These are phyloP conservation scores for Blastomyces parvus DNA, from an alignment of 2,329 filamentous ascomycete species.

Conservation along the genomic window DNA sequence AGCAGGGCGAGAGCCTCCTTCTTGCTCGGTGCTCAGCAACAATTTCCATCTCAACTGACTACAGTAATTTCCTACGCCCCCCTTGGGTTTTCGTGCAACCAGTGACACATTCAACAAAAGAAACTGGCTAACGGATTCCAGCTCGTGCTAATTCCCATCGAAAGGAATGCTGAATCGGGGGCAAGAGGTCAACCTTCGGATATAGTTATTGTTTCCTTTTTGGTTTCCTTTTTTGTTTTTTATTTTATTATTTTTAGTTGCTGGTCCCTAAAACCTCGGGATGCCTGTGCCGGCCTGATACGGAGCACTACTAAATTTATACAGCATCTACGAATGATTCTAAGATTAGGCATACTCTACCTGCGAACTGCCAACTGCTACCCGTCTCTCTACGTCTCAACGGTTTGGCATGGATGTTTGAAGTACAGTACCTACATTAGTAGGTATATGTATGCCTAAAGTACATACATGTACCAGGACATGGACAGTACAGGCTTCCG, in stretches of 20 bases:
- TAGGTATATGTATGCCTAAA: background rate
- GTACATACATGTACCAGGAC: no score
- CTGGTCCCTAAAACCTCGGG: background rate
- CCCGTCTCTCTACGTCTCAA: background rate
- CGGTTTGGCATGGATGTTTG: background rate
- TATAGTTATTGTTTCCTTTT: background rate
- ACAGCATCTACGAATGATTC: background rate
- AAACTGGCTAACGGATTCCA: background rate
- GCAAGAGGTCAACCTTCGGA: no score
- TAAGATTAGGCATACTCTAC: no score
- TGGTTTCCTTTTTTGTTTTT: background rate
- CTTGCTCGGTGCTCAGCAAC: background rate
- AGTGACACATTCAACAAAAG: background rate
- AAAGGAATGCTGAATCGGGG: background rate
- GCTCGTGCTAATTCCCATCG: background rate
- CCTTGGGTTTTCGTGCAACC: background rate
- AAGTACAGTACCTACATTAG: slow-evolving; percentile 1
- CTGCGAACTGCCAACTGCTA: background rate
- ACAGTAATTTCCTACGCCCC: background rate
- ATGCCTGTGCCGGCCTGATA: no score
- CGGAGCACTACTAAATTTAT: no score
- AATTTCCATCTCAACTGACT: background rate
- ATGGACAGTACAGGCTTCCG: background rate
- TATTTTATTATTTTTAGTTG: background rate
- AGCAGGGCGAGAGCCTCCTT: background rate